These are phyloP conservation scores for Phalaenopsis equestris DNA, from an alignment of 106 monocot genomes.

Conservation along the genomic window DNA sequence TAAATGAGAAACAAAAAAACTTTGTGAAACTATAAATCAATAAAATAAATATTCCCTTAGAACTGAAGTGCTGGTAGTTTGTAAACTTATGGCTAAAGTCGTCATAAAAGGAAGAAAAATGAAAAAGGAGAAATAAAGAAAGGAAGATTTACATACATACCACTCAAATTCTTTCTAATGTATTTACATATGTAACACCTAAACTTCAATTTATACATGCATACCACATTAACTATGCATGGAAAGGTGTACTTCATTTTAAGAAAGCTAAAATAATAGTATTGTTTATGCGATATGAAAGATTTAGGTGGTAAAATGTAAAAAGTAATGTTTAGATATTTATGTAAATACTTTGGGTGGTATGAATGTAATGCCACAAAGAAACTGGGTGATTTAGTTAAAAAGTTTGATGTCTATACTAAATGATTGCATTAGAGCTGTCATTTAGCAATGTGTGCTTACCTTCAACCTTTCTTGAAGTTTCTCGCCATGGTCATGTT, in stretches of 20 bases:
- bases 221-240: too few relatives aligned
- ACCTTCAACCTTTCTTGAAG: constrained; percentile 72
- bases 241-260: too few relatives aligned
- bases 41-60: not conserved
- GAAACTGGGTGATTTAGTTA: not conserved
- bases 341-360: too few relatives aligned
- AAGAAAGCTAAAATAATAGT: too few relatives aligned
- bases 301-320: too few relatives aligned
- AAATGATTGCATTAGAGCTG: not conserved
- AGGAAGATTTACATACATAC: too few relatives aligned
- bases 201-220: too few relatives aligned
- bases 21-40: not conserved
- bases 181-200: too few relatives aligned
- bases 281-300: too few relatives aligned
- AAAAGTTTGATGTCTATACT: not conserved
- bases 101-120: not conserved
- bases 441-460: not conserved
- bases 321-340: too few relatives aligned
- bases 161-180: too few relatives aligned
- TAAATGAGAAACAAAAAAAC: not conserved
- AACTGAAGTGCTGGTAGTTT: not conserved
- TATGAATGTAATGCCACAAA: too few relatives aligned
- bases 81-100: not conserved
- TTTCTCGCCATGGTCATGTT: constrained; percentile 43
- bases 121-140: not conserved